Conservation (phyloP, 2,329 filamentous ascomycete species). For the Fusarium sp. region DNA sequence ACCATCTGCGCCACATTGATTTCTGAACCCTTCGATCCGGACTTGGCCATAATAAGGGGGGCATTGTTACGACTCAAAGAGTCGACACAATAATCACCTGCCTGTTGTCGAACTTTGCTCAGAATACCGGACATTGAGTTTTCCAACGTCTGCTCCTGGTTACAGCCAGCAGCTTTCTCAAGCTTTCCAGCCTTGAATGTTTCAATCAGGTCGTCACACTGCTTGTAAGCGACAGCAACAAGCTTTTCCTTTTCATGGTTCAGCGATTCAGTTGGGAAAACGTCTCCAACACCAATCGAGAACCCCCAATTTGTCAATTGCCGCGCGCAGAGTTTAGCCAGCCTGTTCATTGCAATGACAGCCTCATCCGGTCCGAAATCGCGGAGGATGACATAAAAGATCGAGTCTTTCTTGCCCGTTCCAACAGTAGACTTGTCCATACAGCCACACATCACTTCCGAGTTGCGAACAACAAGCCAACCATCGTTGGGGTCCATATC, state of each 20-base stretch:
- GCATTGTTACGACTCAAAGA: slow-evolving; percentile 93
- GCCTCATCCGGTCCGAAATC: slow-evolving; percentile 93
- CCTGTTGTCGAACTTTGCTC: slow-evolving; percentile 89
- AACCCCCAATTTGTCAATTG: slow-evolving; percentile 92
- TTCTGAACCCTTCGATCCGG: slow-evolving; percentile 94
- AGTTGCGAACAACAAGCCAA: slow-evolving; percentile 94
- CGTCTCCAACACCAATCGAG: slow-evolving; percentile 95
- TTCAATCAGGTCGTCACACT: slow-evolving; percentile 86
- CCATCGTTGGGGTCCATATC: slow-evolving; percentile 88
- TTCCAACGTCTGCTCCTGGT: slow-evolving; percentile 91
- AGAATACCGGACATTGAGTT: slow-evolving; percentile 91
- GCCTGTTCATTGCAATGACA: slow-evolving; percentile 90
- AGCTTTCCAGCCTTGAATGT: slow-evolving; percentile 84
- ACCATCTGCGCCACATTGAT: slow-evolving; percentile 99
- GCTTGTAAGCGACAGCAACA: slow-evolving; percentile 80
- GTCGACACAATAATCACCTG: slow-evolving; percentile 89
- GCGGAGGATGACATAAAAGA: slow-evolving; percentile 96
- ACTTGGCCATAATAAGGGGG: slow-evolving; percentile 95
- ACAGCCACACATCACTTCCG: slow-evolving; percentile 94
- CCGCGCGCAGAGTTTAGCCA: slow-evolving; percentile 90
- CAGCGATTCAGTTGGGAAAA: slow-evolving; percentile 82
- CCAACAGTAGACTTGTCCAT: slow-evolving; percentile 99
- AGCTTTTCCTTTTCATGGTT: slow-evolving; percentile 79
- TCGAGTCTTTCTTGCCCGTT: slow-evolving; percentile 94
- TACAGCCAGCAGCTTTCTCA: slow-evolving; percentile 87